Conservation (phyloP, 805 yeast species). For the Teunomyces tritomae region DNA sequence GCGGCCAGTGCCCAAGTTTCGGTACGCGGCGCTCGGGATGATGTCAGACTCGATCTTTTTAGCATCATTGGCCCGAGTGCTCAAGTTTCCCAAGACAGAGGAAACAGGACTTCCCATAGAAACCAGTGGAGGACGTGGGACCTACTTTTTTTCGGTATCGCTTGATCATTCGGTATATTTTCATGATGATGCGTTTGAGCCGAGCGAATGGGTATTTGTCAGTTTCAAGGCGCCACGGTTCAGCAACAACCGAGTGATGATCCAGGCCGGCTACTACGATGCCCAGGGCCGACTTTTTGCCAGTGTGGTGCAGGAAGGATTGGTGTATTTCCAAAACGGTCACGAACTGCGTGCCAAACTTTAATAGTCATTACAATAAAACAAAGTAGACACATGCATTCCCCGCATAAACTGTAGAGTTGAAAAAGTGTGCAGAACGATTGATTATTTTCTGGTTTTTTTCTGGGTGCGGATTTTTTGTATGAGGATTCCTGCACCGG, state of each 20-base stretch:
- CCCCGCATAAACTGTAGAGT: neutral
- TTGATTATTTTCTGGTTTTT: too few relatives aligned
- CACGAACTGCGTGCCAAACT: constrained; percentile 19
- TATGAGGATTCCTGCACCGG: too few relatives aligned
- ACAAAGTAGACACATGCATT: neutral
- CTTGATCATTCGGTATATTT: constrained; percentile 35
- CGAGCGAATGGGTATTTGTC: constrained; percentile 30
- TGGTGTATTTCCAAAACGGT: constrained; percentile 24
- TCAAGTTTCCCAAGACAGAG: constrained; percentile 23
- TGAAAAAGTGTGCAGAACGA: neutral
- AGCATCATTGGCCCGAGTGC: constrained; percentile 25
- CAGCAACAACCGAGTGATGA: constrained; percentile 29
- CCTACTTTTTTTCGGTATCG: constrained; percentile 29
- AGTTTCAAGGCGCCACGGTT: constrained; percentile 27
- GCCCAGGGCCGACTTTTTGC: constrained; percentile 28
- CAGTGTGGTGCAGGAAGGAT: constrained; percentile 34
- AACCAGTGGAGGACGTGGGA: constrained; percentile 21
- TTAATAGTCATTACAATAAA: constrained; percentile 1
- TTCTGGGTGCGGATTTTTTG: too few relatives aligned
- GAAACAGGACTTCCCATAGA: constrained; percentile 9
- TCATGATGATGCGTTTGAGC: constrained; percentile 36
- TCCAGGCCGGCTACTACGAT: constrained; percentile 30
- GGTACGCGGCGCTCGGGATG: constrained; percentile 31
- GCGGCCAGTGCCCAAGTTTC: constrained; percentile 12
- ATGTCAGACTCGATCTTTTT: constrained; percentile 33